Evolutionary conservation across 768 basidiomycete genomes (phyloP), one percentile per base, ranked within the genome.

Genomic region (Calocybe indica): DNA sequence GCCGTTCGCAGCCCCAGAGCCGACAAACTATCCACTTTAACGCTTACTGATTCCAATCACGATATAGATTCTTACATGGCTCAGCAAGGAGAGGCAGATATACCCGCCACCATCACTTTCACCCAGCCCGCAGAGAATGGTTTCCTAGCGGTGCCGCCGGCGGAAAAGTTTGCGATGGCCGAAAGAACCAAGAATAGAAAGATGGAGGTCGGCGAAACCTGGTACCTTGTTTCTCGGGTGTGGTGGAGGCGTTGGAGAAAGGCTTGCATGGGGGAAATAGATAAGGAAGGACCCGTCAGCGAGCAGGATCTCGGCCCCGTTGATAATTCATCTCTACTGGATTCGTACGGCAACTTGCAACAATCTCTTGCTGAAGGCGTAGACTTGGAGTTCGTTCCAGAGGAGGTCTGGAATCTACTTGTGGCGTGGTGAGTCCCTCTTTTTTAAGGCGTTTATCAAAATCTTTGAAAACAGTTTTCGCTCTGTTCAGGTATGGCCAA

Each of bases 221-320:
- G 91, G 91, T 92, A 80, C 66, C 66, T 94, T 42, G 72, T 94
- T 29, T 74, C 83, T 14, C 65, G 76, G 42, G 55, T 58, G 14
- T 95, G 92, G 92, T 88, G 77, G 70, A 76, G 76, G 49, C 78
- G 80, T 32, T 94, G 88, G 85, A 66, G 74, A 52, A 79, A 78
- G 56, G 89, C 88, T 8, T 84, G 84, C 58, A 74, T 78, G 0
- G 87, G 85, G 29, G 66, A 80, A 52, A 59, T 71, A 28, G 84
- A 85, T 71, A 90, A 88, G 65, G 74, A 83, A 56, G 85, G 81
- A 12, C 60, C 66, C 2, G 59, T 88, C 31, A 67, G 73, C 31
- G 84, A 88, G 62, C 63, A 75, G 15, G 75, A 84, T 50, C 62
- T 91, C 50, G 84, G 83, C 22, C 79, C 88, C 30, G 80, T 94